Conservation (phyloP, 2,329 filamentous ascomycete species). For the Acephala macrosclerotiorum region DNA sequence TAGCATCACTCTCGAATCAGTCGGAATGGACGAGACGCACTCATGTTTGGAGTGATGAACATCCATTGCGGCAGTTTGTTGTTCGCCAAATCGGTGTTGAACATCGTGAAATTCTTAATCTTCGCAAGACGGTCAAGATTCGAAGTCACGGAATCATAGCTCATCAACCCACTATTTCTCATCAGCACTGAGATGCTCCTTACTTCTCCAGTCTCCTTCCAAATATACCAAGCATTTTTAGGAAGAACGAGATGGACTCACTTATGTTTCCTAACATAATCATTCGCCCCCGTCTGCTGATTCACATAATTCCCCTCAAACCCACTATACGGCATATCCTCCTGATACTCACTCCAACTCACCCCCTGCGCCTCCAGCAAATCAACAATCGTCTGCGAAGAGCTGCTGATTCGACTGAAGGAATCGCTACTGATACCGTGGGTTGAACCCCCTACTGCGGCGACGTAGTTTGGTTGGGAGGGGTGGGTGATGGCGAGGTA, state of each 20-base stretch:
- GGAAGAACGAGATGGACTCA: slow-evolving; percentile 38
- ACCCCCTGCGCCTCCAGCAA: slow-evolving; percentile 55
- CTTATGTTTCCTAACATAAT: slow-evolving; percentile 86
- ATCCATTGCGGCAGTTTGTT: slow-evolving; percentile 75
- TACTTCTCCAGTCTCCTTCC: neutral
- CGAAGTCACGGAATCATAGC: slow-evolving; percentile 69
- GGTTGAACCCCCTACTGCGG: slow-evolving; percentile 69
- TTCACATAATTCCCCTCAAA: slow-evolving; percentile 75
- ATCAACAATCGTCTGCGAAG: slow-evolving; percentile 63
- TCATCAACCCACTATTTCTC: slow-evolving; percentile 53
- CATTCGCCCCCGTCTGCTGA: slow-evolving; percentile 68
- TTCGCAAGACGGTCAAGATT: slow-evolving; percentile 65
- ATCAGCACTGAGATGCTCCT: neutral
- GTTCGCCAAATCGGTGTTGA: slow-evolving; percentile 69
- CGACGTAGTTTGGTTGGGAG: slow-evolving; percentile 78
- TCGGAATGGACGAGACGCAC: slow-evolving; percentile 18
- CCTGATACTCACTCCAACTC: slow-evolving; percentile 74
- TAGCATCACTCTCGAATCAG: neutral
- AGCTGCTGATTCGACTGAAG: slow-evolving; percentile 62
- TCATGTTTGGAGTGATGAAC: slow-evolving; percentile 79
- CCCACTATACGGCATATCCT: slow-evolving; percentile 77
- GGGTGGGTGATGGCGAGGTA: slow-evolving; percentile 73
- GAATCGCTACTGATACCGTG: slow-evolving; percentile 75
- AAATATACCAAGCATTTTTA: neutral
- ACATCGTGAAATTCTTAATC: slow-evolving; percentile 77